Evolutionary conservation across 345 rosid genomes (phyloP).

Genomic region (Geranium brycei): DNA sequence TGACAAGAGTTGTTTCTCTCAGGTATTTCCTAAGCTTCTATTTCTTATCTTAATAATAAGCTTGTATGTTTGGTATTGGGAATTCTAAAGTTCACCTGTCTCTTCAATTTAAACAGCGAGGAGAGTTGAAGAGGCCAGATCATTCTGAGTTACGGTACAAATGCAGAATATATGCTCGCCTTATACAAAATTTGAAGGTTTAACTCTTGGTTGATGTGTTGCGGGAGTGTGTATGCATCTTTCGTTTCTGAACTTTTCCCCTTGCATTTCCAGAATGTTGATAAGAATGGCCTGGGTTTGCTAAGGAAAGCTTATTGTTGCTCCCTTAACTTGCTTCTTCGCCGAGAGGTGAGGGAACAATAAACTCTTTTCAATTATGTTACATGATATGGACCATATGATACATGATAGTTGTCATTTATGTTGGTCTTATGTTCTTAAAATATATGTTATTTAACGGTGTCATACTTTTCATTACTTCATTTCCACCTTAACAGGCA

Average conservation of each 20-base stretch:
- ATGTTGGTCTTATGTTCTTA: too few relatives aligned
- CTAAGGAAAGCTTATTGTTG: conserved; percentile 93
- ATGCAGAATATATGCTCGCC: conserved; percentile 99
- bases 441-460: not conserved
- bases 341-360: conserved; percentile 69
- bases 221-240: not conserved
- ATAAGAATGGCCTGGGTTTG: conserved; percentile 72
- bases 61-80: conserved; percentile 5
- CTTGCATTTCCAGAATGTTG: conserved; percentile 61
- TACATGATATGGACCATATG: not conserved
- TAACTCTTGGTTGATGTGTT: not conserved
- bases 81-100: conserved; percentile 8
- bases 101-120: conserved; percentile 51
- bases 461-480: not conserved
- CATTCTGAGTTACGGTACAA: conserved; percentile 98
- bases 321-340: conserved; percentile 94
- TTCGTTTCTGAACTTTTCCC: conserved; percentile 11
- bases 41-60: conserved; percentile 3
- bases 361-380: conserved; percentile 4
- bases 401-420: not conserved
- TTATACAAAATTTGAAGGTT: conserved; percentile 93
- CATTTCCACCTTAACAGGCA: not conserved
- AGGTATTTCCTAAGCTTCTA: conserved; percentile 31
- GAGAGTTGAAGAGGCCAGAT: conserved; percentile 97
- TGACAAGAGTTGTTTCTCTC: conserved; percentile 97